Conservation (phyloP, 768 basidiomycete species). For the Lentinula guzmanii region DNA sequence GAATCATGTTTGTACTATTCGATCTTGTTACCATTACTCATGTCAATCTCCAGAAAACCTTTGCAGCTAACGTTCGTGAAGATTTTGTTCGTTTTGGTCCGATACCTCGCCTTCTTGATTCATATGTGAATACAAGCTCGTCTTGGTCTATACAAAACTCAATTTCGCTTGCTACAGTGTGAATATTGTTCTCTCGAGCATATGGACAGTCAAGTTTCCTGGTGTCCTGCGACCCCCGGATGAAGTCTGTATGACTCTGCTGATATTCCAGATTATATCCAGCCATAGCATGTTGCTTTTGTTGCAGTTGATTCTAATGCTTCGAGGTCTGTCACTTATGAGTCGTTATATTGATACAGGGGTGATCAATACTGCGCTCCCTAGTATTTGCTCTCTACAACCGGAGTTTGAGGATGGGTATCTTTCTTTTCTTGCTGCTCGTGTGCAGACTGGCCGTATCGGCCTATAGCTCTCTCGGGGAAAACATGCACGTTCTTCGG, state of each 20-base stretch:
- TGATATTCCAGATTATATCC: neutral
- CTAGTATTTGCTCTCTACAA: slow-evolving; percentile 1
- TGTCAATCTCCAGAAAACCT: neutral
- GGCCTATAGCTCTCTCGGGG: neutral
- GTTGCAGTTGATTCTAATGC: neutral
- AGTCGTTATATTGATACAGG: neutral
- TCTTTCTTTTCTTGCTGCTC: neutral
- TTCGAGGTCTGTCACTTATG: neutral
- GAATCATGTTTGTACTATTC: neutral
- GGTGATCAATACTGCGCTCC: neutral
- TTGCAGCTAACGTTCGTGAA: neutral
- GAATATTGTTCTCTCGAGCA: neutral
- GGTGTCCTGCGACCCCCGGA: neutral
- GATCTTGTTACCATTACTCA: neutral
- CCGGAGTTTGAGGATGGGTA: neutral
- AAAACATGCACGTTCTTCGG: neutral
- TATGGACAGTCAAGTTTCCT: neutral
- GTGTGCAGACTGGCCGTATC: neutral
- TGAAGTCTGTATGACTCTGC: neutral
- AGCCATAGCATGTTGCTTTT: neutral
- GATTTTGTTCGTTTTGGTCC: neutral
- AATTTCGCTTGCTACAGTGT: neutral
- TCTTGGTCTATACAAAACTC: neutral
- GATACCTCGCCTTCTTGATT: neutral
- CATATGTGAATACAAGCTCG: neutral